Base-by-base conservation (phyloP, 805 yeast genomes). In the Cyberlindnera veronae region DNA sequence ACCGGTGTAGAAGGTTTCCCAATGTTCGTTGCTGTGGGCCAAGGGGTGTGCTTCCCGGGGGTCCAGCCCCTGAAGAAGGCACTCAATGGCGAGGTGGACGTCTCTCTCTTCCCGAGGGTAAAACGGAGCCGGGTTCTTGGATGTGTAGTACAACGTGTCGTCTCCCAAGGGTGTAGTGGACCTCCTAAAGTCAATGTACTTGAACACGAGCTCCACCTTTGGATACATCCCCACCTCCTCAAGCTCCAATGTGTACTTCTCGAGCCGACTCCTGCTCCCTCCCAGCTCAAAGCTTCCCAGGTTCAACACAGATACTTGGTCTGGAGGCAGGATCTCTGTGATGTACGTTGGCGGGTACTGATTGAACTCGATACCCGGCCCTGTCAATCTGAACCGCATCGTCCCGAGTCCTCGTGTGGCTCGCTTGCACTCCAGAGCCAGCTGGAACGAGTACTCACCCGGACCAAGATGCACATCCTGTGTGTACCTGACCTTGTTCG, bases 181-280 rank as follows among this genome's bases (percentile, higher is more conserved):
- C 12, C 19, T 34, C 21, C 35, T 47, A 36, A 55, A 47, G 44
- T 74, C 77, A 29, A 74, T 58, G 50, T 68, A 72, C 32, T 55
- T 64, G 6, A 74, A 64, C 26, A 69, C 57, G 42, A 77, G 69
- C 3, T 81, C 79, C 0, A 74, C 66, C 54, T 79, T 80, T 18
- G 74, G 46, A 45, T 69, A 72, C 18, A 72, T 54, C 0, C 84
- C 84, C 4, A 72, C 66, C 47, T 79, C 85, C 45, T 77, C 82
- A 71, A 79, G 69, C 1, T 24, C 18, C 24, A 44, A 2, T 12
- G 18, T n/a, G 21, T 21, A 63, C 57, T 26, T 77, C 55, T 30
- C 69, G 69, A 10, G 74, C 39, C 61, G 61, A 6, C 56, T 45
- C n/a, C 66, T 14, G 6, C 40, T 38, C 12, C 35, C 29, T 39